phyloP scores from a whole-genome alignment of 2,329 filamentous ascomycete species.

The Madurella mycetomatis region DNA sequence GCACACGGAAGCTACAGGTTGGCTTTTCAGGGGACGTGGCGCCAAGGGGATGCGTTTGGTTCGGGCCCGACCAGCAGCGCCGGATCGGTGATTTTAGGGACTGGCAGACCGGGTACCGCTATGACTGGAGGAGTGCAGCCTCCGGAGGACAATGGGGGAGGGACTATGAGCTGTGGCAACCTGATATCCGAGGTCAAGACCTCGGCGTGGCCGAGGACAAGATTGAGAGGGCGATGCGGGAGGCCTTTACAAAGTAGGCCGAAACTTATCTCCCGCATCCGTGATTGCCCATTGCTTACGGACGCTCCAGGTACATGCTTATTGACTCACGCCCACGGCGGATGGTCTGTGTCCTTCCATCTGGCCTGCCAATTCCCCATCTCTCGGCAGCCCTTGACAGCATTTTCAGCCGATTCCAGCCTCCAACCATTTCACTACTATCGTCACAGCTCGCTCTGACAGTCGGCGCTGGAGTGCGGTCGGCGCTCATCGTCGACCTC shows the following conservation, averaged over 20 bases:
- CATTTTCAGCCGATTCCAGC: slow-evolving; percentile 75
- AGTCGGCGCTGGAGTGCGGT: slow-evolving; percentile 76
- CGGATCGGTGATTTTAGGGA: slow-evolving; percentile 76
- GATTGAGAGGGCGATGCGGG: slow-evolving; percentile 75
- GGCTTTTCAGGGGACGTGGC: slow-evolving; percentile 81
- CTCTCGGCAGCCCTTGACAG: slow-evolving; percentile 72
- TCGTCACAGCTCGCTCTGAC: slow-evolving; percentile 70
- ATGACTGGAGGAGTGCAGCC: slow-evolving; percentile 44
- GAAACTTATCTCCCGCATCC: too few relatives aligned
- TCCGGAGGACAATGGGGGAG: slow-evolving; percentile 55
- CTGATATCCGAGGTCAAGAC: slow-evolving; percentile 69
- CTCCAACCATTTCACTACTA: slow-evolving; percentile 75
- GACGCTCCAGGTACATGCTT: slow-evolving; percentile 50
- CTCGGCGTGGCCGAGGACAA: slow-evolving; percentile 79
- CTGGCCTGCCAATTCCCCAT: slow-evolving; percentile 70
- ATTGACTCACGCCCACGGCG: slow-evolving; percentile 73
- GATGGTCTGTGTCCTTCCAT: slow-evolving; percentile 70
- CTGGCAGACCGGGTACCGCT: slow-evolving; percentile 55
- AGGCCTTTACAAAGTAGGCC: slow-evolving; percentile 74
- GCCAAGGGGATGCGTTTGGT: slow-evolving; percentile 67
- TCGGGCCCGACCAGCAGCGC: slow-evolving; percentile 70
- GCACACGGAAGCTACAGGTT: slow-evolving; percentile 70
- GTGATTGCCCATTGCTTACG: background rate
- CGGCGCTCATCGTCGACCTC: slow-evolving; percentile 82
- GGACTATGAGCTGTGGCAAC: slow-evolving; percentile 71